phyloP scores from a whole-genome alignment of 192 early-diverging fungal species.

The Funneliformis geosporum region DNA sequence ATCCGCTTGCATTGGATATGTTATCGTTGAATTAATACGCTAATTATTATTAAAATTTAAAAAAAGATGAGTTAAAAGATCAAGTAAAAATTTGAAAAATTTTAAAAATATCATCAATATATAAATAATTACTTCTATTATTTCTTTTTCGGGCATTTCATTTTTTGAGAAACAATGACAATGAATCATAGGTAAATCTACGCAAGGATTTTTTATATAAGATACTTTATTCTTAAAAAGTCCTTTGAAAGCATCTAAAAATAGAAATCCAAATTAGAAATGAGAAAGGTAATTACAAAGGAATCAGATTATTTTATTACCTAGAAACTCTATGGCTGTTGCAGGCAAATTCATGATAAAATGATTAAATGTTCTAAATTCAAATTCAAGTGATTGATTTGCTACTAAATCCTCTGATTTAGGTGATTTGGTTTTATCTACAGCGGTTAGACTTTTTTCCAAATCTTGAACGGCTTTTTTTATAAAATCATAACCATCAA shows the following conservation, averaged over 20 bases:
- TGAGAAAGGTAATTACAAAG: too few relatives aligned
- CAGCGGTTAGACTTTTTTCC: conserved; percentile 38
- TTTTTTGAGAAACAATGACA: conserved; percentile 93
- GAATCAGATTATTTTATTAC: conserved; percentile 46
- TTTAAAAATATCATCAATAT: conserved; percentile 32
- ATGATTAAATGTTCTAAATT: conserved; percentile 79
- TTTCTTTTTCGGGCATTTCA: conserved; percentile 65
- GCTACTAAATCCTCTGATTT: conserved; percentile 17
- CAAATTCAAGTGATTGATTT: conserved; percentile 6
- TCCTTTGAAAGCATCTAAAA: conserved; percentile 85
- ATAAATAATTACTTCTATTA: conserved; percentile 59
- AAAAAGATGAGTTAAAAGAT: conserved; percentile 30
- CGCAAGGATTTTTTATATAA: conserved; percentile 40
- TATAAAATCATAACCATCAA: conserved; percentile 93
- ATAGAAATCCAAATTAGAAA: not conserved
- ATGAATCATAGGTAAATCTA: conserved; percentile 84
- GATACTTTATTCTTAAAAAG: conserved; percentile 60
- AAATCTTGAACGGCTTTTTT: conserved; percentile 70
- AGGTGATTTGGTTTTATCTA: conserved; percentile 28
- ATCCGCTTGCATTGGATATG: conserved; percentile 44
- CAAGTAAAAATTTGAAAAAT: conserved; percentile 32
- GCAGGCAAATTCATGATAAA: conserved; percentile 99
- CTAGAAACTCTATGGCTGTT: conserved; percentile 93
- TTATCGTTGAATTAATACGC: conserved; percentile 57
- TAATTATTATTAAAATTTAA: conserved; percentile 30